phyloP scores from a whole-genome alignment of 2,329 filamentous ascomycete species.

The Cladophialophora chaetospira region DNA sequence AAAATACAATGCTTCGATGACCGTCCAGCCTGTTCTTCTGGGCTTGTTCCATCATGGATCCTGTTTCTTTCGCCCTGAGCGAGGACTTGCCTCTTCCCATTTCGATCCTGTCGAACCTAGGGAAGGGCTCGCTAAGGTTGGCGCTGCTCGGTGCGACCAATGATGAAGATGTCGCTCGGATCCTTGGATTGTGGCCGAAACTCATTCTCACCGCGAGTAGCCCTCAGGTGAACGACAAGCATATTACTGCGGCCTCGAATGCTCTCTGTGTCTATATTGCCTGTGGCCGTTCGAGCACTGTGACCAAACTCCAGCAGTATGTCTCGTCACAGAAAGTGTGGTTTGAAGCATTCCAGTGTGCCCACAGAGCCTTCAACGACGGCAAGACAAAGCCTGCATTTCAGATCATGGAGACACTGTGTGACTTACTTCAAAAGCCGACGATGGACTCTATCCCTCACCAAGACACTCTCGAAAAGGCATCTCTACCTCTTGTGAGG shows the following conservation, averaged over 20 bases:
- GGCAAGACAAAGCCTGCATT: constrained; percentile 49
- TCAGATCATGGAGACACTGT: constrained; percentile 46
- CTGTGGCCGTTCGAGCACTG: constrained; percentile 38
- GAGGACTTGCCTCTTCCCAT: constrained; percentile 19
- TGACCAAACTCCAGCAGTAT: constrained; percentile 38
- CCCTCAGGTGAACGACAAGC: constrained; percentile 41
- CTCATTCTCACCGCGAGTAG: constrained; percentile 46
- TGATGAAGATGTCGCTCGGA: constrained; percentile 10
- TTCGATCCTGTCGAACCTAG: constrained; percentile 24
- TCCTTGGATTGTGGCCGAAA: constrained; percentile 42
- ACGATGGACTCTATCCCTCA: constrained; percentile 26
- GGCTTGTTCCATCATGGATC: too few relatives aligned
- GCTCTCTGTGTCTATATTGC: constrained; percentile 48
- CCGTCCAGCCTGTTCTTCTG: too few relatives aligned
- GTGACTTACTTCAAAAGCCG: constrained; percentile 35
- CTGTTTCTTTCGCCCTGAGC: constrained; percentile 34
- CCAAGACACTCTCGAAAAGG: constrained; percentile 12
- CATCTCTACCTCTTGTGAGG: constrained; percentile 23
- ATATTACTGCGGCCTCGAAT: constrained; percentile 48
- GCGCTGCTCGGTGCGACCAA: constrained; percentile 1
- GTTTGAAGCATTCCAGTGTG: constrained; percentile 44
- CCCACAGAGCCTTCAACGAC: constrained; percentile 45
- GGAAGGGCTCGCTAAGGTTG: constrained; percentile 18
- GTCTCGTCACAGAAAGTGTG: constrained; percentile 41
- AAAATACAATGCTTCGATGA: not conserved